Base-by-base conservation (phyloP, 805 yeast genomes). In the Aciculoconidium aculeatum region DNA sequence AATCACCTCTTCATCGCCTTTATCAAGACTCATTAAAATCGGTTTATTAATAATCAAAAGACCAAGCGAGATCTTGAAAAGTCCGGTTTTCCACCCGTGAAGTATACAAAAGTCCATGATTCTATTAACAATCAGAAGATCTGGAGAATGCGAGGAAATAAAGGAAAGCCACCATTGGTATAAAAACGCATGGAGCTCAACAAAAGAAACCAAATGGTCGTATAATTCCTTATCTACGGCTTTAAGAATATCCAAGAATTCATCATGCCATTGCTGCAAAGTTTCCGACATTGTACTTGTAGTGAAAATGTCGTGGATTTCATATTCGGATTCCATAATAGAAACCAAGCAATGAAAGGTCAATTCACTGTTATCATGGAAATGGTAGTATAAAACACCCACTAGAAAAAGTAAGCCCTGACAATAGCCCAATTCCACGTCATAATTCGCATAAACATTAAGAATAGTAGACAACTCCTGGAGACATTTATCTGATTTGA, bases 81-180 rank as follows among this genome's bases (percentile, higher is more conserved):
- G 46, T 1, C 66, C 45, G 53, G 68, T 45, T 57, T 67, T 51
- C 77, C 71, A 49, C 61, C 83, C 71, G 64, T 80, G 51, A 58
- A 65, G 39, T 53, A 64, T 50, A 59, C 70, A 45, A 56, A 57
- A 55, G 61, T 81, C 66, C 64, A 76, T 52, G 50, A 62, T 49
- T 55, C 70, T 39, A 61, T 68, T 45, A 54, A 63, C 61, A 55
- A 73, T 41, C 34, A 62, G 50, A 55, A 65, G 39, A 28, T 61
- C 67, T 1, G 83, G 83, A n/a, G 77, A 63, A 23, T 78, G 77
- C 17, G 73, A 72, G 2, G 79, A 72, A 39, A 65, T 67, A 36
- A 75, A 68, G 1, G 80, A 70, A 27, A 77, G 48, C 64, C 80
- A 75, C 84, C 84, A 77, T 45, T 77, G 82, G 28, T 68, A 67